Conservation (phyloP, 2,329 filamentous ascomycete genomes). For the Botrytis paeoniae region DNA sequence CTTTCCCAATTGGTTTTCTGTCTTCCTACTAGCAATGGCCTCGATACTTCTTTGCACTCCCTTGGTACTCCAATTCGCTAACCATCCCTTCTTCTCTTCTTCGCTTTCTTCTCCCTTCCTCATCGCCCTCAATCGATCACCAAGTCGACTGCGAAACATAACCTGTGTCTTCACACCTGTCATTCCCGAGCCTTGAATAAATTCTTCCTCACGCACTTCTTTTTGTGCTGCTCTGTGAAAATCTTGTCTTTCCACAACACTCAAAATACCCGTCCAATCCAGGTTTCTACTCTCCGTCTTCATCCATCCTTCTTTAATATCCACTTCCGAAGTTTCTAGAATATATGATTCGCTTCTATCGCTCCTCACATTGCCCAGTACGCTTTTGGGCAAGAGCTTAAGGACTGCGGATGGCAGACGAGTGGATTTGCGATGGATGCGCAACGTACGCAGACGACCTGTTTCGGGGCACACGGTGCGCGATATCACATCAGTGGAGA, state of each 20-base stretch:
- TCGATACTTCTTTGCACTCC: conserved; percentile 80
- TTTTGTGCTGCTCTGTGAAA: conserved; percentile 47
- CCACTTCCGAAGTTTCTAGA: conserved; percentile 74
- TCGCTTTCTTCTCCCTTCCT: conserved; percentile 44
- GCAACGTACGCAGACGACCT: conserved; percentile 72
- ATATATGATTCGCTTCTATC: conserved; percentile 69
- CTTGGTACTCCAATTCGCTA: conserved; percentile 60
- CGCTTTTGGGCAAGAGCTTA: conserved; percentile 69
- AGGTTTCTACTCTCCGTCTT: conserved; percentile 76
- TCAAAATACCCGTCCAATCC: conserved; percentile 77
- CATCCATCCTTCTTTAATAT: conserved; percentile 80
- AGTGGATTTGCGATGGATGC: conserved; percentile 78
- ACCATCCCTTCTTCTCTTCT: conserved; percentile 48
- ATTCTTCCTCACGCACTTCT: conserved; percentile 31
- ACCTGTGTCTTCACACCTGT: conserved; percentile 74
- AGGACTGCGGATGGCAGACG: conserved; percentile 72
- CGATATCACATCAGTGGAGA: conserved; percentile 79
- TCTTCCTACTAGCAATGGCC: conserved; percentile 72
- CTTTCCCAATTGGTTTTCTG: conserved; percentile 74
- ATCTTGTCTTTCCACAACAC: conserved; percentile 71
- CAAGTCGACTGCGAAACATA: conserved; percentile 68
- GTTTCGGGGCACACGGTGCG: conserved; percentile 70
- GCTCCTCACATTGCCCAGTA: conserved; percentile 53
- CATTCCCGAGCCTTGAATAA: conserved; percentile 34
- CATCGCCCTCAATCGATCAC: conserved; percentile 52